These are phyloP conservation scores for Cladosporium sp. DNA, from an alignment of 2,329 filamentous ascomycete species.

Conservation along the genomic window DNA sequence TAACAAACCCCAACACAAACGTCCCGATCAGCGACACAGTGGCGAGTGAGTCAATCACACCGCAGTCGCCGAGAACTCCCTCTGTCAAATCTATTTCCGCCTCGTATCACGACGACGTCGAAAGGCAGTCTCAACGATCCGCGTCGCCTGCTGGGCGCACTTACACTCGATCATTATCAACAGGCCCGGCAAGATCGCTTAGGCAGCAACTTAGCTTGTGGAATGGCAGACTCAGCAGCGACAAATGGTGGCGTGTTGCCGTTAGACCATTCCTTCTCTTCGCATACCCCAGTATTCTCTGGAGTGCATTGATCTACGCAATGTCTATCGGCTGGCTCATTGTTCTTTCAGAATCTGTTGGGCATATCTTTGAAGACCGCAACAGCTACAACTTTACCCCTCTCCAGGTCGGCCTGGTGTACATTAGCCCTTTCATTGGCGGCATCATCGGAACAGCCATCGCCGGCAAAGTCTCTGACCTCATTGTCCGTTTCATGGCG, in stretches of 20 bases:
- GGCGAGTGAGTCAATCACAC: neutral
- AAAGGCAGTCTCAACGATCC: neutral
- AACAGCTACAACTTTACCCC: slow-evolving; percentile 77
- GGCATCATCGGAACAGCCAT: slow-evolving; percentile 89
- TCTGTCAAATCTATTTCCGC: slow-evolving; percentile 19
- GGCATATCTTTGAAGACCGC: slow-evolving; percentile 72
- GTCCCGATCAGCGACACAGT: neutral
- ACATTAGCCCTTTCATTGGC: slow-evolving; percentile 86
- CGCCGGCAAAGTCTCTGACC: slow-evolving; percentile 82
- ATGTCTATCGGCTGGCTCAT: slow-evolving; percentile 95
- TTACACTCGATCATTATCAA: slow-evolving; percentile 72
- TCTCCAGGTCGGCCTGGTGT: slow-evolving; percentile 80
- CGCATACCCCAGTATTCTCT: slow-evolving; percentile 84
- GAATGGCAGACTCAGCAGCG: slow-evolving; percentile 75
- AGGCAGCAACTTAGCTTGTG: slow-evolving; percentile 72
- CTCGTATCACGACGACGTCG: neutral
- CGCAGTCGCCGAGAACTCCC: neutral
- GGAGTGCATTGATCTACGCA: slow-evolving; percentile 82
- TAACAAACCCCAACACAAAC: neutral
- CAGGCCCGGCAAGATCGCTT: slow-evolving; percentile 70
- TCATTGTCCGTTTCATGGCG: slow-evolving; percentile 80
- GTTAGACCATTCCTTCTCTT: slow-evolving; percentile 82
- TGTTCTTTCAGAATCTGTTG: slow-evolving; percentile 84
- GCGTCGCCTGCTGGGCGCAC: slow-evolving; percentile 23
- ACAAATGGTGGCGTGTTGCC: slow-evolving; percentile 78